Base-by-base conservation (phyloP, 306 rosid species). In the Cicer chorassanicum region DNA sequence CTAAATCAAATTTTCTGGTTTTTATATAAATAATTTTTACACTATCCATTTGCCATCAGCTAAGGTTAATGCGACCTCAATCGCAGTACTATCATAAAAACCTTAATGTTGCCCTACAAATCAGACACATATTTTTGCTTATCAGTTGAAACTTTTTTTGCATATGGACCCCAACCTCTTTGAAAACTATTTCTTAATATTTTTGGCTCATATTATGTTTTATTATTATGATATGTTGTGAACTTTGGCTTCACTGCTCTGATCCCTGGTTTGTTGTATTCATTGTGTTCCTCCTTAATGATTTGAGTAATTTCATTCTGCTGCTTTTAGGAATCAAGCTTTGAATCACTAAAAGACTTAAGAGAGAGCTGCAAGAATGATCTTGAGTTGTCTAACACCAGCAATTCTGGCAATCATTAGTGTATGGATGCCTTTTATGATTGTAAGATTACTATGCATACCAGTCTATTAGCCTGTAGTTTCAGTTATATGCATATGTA, bases 311-410 rank as follows among this genome's bases (percentile, higher is more conserved):
- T 56, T 62, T 71, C 64, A 5, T 56, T 72, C 46, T 82, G 46
- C 50, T 81, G 60, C 48, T 78, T 55, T 80, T 91, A 94, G 99
- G 93, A 90, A 54, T 82, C 88, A 69, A 84, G 71, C 62, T 88
- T 81, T 78, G 84, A 79, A 41, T 13, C 57, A 10, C 82, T 91
- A 5, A 90, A 85, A 87, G 86, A 85, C 11, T 62, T 94, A 88
- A 92, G 95, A 81, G 95, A 92, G 80, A 79, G 67, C 75, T 94
- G 96, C 97, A 92, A 90, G 87, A 81, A 42, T 56, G 91, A 86
- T 68, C 85, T 91, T 68, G 97, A 82, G 83, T 81, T 36, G 78
- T 74, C 80, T 51, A 77, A 84, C 29, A 85, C 73, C 73, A 74
- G 49, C 83, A 81, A 82, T 62, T 65, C 65, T 45, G 88, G 84